Base-by-base conservation (phyloP, 2,329 filamentous ascomycete species). In the Huntiella moniliformis region DNA sequence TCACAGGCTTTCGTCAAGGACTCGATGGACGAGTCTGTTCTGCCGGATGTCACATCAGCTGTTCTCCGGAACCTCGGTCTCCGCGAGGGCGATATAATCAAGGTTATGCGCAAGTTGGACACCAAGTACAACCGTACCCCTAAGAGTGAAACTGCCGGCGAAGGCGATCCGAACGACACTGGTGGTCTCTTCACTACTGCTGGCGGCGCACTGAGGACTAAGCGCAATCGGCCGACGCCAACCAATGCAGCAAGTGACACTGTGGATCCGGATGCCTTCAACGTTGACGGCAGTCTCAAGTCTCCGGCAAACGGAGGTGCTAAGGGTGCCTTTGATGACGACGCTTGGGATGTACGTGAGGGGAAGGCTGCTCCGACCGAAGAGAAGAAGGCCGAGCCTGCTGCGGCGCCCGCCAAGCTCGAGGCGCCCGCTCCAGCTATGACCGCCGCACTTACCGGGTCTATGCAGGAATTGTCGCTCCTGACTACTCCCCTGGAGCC, bases 41-140 rank as follows among this genome's bases (percentile, higher is more conserved):
- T 96, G 49, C 82, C 86, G 3, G 91, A 96, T 55, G 88, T 98
- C 43, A 83, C 87, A 47, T 75, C 84, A 4, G 76, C 73, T 50
- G 76, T 88, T 13, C 67, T 98, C 41, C 78, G 91, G 36, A 94
- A 82, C 11, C 66, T 98, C 37, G 91, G 91, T n/a, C 63, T 98
- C 42, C 87, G 92, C 50, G 91, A 96, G 61, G 91, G 91, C 18
- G 91, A 98, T 60, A 94, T 95, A 49, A 75, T 98, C 56, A 87
- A 93, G 52, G 83, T 98, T 5, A 95, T 91, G 77, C 87, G 88
- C 52, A 74, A 73, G 54, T 63, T 98, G 47, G 88, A 98, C 60
- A 73, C 68, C 57, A 91, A 84, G 58, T 94, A 74, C 57, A 73
- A 71, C 42, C 79, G 87, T 34, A 73, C 57, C 33, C 56, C 51